Conservation (phyloP, 345 rosid species). For the Iberis pinnata region DNA sequence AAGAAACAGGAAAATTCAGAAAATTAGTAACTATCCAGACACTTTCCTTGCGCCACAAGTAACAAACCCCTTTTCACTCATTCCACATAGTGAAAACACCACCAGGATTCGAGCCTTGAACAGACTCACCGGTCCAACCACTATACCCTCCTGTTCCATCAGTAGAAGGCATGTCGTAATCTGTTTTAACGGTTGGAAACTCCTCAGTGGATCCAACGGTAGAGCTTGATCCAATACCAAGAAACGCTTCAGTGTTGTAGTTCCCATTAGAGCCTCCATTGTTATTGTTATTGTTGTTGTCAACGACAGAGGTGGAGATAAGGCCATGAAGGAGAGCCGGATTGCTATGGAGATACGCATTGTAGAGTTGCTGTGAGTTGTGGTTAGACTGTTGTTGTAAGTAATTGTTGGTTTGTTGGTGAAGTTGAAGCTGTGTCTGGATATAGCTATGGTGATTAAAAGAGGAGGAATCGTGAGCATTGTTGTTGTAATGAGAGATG, state of each 20-base stretch:
- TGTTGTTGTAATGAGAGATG: constrained; percentile 47
- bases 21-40: constrained; percentile 9
- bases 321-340: constrained; percentile 65
- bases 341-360: constrained; percentile 57
- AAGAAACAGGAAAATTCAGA: not conserved
- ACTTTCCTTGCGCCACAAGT: constrained; percentile 15
- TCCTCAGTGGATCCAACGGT: constrained; percentile 48
- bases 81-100: constrained; percentile 86
- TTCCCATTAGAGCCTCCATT: too few species aligned
- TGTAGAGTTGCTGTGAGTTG: constrained; percentile 54
- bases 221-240: constrained; percentile 49
- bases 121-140: constrained; percentile 66
- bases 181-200: constrained; percentile 68
- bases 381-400: constrained; percentile 46
- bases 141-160: constrained; percentile 44
- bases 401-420: constrained; percentile 45
- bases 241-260: constrained; percentile 43
- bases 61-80: constrained; percentile 36
- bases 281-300: constrained; percentile 24
- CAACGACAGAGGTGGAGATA: constrained; percentile 28
- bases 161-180: constrained; percentile 62
- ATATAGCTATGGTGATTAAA: constrained; percentile 50
- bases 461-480: constrained; percentile 46
- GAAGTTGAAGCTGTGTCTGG: constrained; percentile 73
- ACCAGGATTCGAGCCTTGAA: too few species aligned